Percentiles rank a stretch among this genome's conserved stretches.
phyloP scores from a whole-genome alignment of 148 eudicot genomes.

The Spergularia marina region DNA sequence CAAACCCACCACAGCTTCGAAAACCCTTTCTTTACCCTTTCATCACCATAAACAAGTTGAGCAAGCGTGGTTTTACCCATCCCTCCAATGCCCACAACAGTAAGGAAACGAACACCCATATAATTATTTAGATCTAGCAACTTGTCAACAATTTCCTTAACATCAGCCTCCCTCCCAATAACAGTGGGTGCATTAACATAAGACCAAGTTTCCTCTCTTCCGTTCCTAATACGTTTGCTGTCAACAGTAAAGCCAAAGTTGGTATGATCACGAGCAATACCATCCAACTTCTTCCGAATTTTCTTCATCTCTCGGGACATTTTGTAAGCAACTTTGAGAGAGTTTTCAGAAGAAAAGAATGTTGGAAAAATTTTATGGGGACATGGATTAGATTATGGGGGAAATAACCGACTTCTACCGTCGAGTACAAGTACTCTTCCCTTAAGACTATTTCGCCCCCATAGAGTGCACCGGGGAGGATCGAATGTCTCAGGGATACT shows the following conservation, averaged over 20 bases:
- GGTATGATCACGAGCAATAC: not conserved
- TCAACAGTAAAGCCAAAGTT: constrained; percentile 8
- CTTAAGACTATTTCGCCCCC: no score
- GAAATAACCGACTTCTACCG: no score
- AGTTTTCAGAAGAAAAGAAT: constrained; percentile 6
- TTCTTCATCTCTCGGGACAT: constrained; percentile 18
- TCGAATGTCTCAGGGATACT: no score
- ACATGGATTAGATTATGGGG: no score
- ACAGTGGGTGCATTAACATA: not conserved
- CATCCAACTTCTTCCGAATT: not conserved
- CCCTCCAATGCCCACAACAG: constrained; percentile 36
- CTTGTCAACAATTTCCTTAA: not conserved
- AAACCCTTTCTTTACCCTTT: constrained; percentile 1
- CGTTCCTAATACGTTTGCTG: constrained; percentile 1
- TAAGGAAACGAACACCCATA: not conserved
- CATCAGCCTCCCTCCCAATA: constrained; percentile 30
- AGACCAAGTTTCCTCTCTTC: constrained; percentile 24
- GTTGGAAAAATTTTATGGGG: no score
- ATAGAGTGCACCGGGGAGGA: no score
- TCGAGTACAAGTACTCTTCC: no score
- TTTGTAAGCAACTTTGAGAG: not conserved
- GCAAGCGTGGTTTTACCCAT: constrained; percentile 38
- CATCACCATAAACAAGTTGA: constrained; percentile 21
- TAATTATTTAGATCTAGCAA: constrained; percentile 2
- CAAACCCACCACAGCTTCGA: constrained; percentile 22